phyloP scores from a whole-genome alignment of 768 basidiomycete species.

The Podaxis mareebaensis region DNA sequence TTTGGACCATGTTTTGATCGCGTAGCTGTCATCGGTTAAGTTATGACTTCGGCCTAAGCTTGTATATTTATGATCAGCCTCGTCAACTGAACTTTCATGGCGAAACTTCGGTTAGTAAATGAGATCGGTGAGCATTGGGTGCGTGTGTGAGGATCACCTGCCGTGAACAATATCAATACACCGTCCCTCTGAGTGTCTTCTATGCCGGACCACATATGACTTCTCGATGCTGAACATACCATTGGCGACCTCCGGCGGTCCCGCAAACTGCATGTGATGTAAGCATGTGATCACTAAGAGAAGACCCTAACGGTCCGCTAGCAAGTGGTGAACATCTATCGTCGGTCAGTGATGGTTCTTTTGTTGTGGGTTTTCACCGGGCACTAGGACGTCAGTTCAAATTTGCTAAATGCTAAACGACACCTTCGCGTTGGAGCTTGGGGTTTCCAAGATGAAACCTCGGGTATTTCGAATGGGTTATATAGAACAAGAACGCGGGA shows the following conservation, averaged over 20 bases:
- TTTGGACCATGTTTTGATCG: neutral
- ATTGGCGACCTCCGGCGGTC: neutral
- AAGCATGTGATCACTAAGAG: constrained; percentile 1
- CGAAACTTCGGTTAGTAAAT: constrained; percentile 2
- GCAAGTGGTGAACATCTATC: neutral
- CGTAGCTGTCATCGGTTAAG: neutral
- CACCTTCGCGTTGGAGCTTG: constrained; percentile 1
- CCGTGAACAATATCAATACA: neutral
- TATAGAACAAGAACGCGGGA: neutral
- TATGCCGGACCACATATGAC: neutral
- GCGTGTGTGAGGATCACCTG: neutral
- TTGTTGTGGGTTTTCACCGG: neutral
- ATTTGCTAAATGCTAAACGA: neutral
- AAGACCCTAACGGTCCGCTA: constrained; percentile 1
- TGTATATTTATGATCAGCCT: neutral
- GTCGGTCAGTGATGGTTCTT: neutral
- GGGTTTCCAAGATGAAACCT: constrained; percentile 10
- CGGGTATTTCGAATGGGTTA: constrained; percentile 3
- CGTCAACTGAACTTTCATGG: neutral
- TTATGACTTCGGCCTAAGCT: neutral
- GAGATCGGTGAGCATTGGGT: neutral
- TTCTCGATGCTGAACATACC: neutral
- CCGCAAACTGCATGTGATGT: constrained; percentile 7
- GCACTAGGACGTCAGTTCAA: neutral
- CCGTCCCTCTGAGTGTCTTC: neutral